These are phyloP conservation scores for Stemphylium beticola DNA, from an alignment of 2,329 filamentous ascomycete species.

Conservation along the genomic window DNA sequence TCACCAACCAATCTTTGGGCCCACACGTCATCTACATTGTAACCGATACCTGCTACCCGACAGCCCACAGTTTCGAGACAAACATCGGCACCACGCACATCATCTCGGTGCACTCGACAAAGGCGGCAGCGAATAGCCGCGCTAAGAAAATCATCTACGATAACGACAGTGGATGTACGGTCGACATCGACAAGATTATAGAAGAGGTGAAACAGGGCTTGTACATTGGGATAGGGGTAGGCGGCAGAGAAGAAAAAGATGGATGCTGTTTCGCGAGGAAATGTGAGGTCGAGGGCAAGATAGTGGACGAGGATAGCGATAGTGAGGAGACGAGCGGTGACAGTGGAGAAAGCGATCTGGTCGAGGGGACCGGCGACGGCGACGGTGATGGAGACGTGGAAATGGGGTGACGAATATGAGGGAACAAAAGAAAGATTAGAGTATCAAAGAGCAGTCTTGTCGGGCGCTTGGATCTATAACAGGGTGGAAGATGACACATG, in stretches of 20 bases:
- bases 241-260: constrained; percentile 17
- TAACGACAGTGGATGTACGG: constrained; percentile 19
- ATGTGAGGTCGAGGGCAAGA: constrained; percentile 31
- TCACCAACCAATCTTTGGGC: not conserved
- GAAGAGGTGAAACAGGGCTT: constrained; percentile 29
- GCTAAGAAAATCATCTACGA: constrained; percentile 35
- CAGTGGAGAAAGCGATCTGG: constrained; percentile 8
- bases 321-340: constrained; percentile 7
- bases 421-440: not conserved
- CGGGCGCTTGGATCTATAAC: not conserved
- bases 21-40: constrained; percentile 28
- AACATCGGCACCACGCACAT: constrained; percentile 26
- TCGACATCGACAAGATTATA: constrained; percentile 33
- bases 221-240: constrained; percentile 30
- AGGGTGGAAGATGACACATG: not conserved
- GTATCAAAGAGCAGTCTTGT: constrained; percentile 4
- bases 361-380: constrained; percentile 3
- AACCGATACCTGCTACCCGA: constrained; percentile 29
- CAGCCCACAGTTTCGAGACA: constrained; percentile 19
- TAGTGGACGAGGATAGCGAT: constrained; percentile 33
- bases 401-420: constrained; percentile 11
- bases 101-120: constrained; percentile 29
- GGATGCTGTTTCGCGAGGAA: constrained; percentile 29
- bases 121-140: constrained; percentile 24
- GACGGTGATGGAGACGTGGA: constrained; percentile 9